phyloP scores from a whole-genome alignment of 108 stramenopile genomes.

The Stephanodiscus triporus region DNA sequence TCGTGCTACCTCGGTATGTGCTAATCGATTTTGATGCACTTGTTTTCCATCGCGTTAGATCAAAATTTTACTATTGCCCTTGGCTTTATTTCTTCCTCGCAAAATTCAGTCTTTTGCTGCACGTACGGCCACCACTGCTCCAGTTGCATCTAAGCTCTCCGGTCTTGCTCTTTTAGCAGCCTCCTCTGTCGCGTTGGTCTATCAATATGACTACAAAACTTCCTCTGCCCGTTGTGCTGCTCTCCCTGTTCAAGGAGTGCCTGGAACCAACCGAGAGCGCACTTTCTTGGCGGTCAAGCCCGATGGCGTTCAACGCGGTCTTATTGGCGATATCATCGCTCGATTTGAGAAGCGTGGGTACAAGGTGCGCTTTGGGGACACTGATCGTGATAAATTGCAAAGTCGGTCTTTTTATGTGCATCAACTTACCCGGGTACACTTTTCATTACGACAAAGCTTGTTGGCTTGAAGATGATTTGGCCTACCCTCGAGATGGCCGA shows the following conservation, averaged over 20 bases:
- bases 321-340: slow-evolving; percentile 92
- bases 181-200: slow-evolving; percentile 18
- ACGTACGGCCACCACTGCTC: slow-evolving; percentile 21
- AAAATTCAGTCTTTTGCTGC: slow-evolving; percentile 20
- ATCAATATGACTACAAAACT: slow-evolving; percentile 12
- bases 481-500: slow-evolving; percentile 88
- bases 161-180: slow-evolving; percentile 27
- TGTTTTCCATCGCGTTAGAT: background rate
- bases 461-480: slow-evolving; percentile 87
- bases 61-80: background rate
- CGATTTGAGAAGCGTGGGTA: slow-evolving; percentile 95
- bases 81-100: background rate
- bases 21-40: background rate
- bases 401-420: background rate
- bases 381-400: background rate
- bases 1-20: slow-evolving; percentile 34
- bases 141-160: slow-evolving; percentile 21
- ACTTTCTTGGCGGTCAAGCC: slow-evolving; percentile 95
- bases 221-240: slow-evolving; percentile 38
- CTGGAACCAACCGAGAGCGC: slow-evolving; percentile 87
- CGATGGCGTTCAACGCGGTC: slow-evolving; percentile 95
- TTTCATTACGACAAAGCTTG: background rate
- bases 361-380: slow-evolving; percentile 54
- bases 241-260: slow-evolving; percentile 69
- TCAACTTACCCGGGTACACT: background rate